A percentile compares a stretch with the other conserved stretches of the same genome.
phyloP scores from a whole-genome alignment of 2,329 filamentous ascomycete species.

The Kalmusia sp. region DNA sequence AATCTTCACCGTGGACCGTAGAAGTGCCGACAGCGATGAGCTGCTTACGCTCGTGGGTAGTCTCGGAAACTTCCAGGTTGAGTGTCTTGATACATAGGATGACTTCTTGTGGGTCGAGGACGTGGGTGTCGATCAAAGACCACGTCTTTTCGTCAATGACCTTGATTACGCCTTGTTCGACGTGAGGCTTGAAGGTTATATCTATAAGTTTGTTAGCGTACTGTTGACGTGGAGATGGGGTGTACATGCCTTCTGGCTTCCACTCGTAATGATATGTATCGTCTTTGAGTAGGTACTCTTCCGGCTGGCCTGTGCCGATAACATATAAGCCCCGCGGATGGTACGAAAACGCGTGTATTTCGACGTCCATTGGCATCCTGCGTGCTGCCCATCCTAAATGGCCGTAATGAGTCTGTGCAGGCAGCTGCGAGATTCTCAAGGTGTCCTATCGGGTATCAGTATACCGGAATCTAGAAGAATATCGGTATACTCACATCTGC shows the following conservation, averaged over 20 bases:
- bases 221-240: neutral
- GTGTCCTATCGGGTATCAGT: constrained; percentile 60
- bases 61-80: constrained; percentile 87
- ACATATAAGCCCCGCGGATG: constrained; percentile 81
- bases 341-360: constrained; percentile 77
- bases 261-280: constrained; percentile 86
- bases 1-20: constrained; percentile 86
- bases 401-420: constrained; percentile 69
- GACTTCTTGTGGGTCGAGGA: constrained; percentile 76
- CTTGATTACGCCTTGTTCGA: constrained; percentile 76
- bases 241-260: constrained; percentile 67
- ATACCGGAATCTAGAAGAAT: neutral
- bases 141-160: constrained; percentile 80
- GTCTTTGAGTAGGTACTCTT: constrained; percentile 82
- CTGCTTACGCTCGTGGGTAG: constrained; percentile 83
- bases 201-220: constrained; percentile 41
- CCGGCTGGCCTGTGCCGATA: constrained; percentile 70
- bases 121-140: constrained; percentile 77
- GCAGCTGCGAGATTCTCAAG: constrained; percentile 76
- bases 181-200: constrained; percentile 67
- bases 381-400: constrained; percentile 79
- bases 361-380: constrained; percentile 73
- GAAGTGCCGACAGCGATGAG: constrained; percentile 87
- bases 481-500: constrained; percentile 50
- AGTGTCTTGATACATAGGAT: constrained; percentile 84